These are phyloP conservation scores for Thielaviopsis populi DNA, from an alignment of 2,329 filamentous ascomycete genomes.

Conservation along the genomic window DNA sequence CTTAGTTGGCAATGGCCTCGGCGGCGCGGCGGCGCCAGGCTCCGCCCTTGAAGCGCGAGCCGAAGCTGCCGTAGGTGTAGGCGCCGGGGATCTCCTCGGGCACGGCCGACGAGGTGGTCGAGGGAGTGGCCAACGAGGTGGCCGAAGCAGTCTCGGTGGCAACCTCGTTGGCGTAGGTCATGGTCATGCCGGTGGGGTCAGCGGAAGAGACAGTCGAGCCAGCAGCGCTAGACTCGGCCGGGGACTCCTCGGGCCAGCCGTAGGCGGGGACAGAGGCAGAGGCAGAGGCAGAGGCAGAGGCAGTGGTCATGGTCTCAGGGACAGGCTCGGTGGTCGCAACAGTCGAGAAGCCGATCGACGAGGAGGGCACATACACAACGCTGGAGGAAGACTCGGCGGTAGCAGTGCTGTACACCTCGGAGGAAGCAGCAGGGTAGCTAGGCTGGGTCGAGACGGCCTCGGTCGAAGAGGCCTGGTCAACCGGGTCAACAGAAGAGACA, in stretches of 20 bases:
- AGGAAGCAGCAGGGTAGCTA: background rate
- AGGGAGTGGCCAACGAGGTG: background rate
- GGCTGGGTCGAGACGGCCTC: background rate
- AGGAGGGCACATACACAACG: background rate
- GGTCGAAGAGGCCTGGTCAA: background rate
- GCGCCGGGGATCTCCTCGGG: constrained; percentile 13
- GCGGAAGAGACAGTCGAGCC: constrained; percentile 10
- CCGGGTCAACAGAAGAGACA: background rate
- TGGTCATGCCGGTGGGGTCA: constrained; percentile 1
- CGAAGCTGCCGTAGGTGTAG: constrained; percentile 12
- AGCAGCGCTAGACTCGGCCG: background rate
- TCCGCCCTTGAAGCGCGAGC: constrained; percentile 8
- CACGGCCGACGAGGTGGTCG: background rate
- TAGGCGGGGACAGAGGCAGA: background rate
- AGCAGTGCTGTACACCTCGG: background rate
- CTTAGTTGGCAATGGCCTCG: constrained; percentile 8
- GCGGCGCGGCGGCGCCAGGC: constrained; percentile 10
- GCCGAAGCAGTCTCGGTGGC: background rate
- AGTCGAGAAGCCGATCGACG: background rate
- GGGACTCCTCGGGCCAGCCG: background rate
- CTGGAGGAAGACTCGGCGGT: background rate
- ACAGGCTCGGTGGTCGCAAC: background rate
- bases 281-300: background rate
- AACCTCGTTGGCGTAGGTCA: background rate
- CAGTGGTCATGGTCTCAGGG: background rate